phyloP scores from a whole-genome alignment of 2,329 filamentous ascomycete genomes.

The Delphinella strobiligena region DNA sequence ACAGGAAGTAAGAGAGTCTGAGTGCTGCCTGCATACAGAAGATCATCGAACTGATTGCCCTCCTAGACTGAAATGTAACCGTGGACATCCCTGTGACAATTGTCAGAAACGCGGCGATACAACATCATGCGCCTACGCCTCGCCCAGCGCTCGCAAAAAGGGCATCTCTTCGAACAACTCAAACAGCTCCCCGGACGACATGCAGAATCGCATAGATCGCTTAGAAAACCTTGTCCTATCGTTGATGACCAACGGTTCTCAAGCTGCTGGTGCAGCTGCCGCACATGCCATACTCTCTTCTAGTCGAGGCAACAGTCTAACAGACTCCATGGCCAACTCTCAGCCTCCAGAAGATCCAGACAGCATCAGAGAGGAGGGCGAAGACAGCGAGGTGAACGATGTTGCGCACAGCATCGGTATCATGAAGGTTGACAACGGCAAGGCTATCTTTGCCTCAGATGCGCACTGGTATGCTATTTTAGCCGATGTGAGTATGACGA shows the following conservation, averaged over 20 bases:
- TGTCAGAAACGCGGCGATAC: constrained; percentile 81
- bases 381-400: constrained; percentile 50
- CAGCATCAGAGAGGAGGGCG: constrained; percentile 35
- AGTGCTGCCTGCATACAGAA: background rate
- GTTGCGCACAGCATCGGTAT: constrained; percentile 39
- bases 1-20: constrained; percentile 60
- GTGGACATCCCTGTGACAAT: constrained; percentile 83
- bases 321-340: constrained; percentile 18
- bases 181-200: constrained; percentile 66
- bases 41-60: constrained; percentile 24
- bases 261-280: constrained; percentile 41
- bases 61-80: constrained; percentile 75
- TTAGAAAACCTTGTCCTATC: constrained; percentile 85
- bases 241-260: constrained; percentile 80
- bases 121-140: constrained; percentile 72
- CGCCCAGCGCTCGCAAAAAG: constrained; percentile 59
- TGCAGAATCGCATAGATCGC: constrained; percentile 96
- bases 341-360: constrained; percentile 29
- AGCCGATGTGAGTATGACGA: constrained; percentile 34
- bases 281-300: constrained; percentile 44
- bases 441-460: constrained; percentile 36
- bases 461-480: constrained; percentile 42
- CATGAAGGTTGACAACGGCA: constrained; percentile 41
- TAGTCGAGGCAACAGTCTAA: constrained; percentile 28
- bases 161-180: constrained; percentile 25